Conservation (phyloP, 345 rosid species). For the Citrus maxima region DNA sequence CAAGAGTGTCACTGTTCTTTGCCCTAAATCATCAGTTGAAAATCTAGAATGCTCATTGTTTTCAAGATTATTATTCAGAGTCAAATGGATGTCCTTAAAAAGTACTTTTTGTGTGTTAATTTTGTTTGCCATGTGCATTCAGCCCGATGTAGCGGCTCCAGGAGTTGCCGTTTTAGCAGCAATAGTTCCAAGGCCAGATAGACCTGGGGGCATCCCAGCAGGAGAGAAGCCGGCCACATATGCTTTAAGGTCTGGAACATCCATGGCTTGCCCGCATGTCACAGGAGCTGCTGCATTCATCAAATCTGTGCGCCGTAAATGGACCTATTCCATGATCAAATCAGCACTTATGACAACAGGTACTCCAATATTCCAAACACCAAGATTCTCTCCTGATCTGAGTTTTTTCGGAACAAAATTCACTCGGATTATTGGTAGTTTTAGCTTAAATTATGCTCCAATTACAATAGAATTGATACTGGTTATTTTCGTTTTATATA, state of each 20-base stretch:
- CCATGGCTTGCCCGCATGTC: slow-evolving; percentile 91
- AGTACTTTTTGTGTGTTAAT: too few species aligned
- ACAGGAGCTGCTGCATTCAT: slow-evolving; percentile 66
- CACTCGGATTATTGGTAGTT: too few species aligned
- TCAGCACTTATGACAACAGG: slow-evolving; percentile 86
- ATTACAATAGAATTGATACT: too few species aligned
- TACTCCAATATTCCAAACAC: not conserved
- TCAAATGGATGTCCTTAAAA: too few species aligned
- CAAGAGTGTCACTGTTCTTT: too few species aligned
- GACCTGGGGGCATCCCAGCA: slow-evolving; percentile 20
- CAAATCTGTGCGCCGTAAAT: slow-evolving; percentile 44
- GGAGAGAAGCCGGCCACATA: slow-evolving; percentile 36
- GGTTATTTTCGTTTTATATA: too few species aligned
- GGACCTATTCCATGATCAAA: slow-evolving; percentile 72
- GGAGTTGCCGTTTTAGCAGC: slow-evolving; percentile 79
- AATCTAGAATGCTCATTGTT: too few species aligned
- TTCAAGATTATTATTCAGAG: too few species aligned
- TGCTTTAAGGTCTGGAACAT: slow-evolving; percentile 64
- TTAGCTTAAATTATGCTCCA: too few species aligned
- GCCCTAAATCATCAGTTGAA: too few species aligned
- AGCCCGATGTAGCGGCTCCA: slow-evolving; percentile 89
- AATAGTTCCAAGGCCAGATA: slow-evolving; percentile 32
- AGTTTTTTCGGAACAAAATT: too few species aligned
- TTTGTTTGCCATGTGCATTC: not conserved
- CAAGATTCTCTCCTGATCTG: too few species aligned